Conservation (phyloP, 2,329 filamentous ascomycete species). For the Eutypa lata region DNA sequence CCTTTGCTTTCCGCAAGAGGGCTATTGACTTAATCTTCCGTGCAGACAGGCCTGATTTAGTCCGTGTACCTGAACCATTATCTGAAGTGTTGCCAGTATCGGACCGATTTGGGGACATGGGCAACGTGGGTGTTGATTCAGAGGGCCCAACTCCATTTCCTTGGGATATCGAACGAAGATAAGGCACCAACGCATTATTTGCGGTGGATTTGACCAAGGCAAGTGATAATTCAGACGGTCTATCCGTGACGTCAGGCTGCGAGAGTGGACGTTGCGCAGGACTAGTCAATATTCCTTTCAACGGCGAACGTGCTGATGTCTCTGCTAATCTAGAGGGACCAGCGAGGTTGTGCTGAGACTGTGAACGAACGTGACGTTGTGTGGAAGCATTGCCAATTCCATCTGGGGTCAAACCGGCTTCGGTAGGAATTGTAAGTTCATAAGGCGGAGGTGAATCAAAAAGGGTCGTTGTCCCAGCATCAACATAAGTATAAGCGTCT, state of each 20-base stretch:
- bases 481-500: slow-evolving; percentile 2
- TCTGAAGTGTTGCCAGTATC: neutral
- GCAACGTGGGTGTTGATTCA: neutral
- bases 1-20: slow-evolving; percentile 4
- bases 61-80: neutral
- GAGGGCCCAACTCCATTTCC: neutral
- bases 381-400: neutral
- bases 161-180: neutral
- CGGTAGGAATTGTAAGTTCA: neutral
- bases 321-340: neutral
- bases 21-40: slow-evolving; percentile 8
- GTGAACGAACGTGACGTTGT: neutral
- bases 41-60: neutral
- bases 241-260: neutral
- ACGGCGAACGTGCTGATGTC: neutral
- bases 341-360: neutral
- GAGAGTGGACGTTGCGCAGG: neutral
- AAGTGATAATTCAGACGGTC: neutral
- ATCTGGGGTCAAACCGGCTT: neutral
- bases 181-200: neutral
- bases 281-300: no score
- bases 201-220: neutral
- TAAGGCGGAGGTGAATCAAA: neutral
- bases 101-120: neutral
- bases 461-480: neutral